Percentiles rank a stretch among this genome's conserved stretches.
Evolutionary conservation across 73 alveolate species (phyloP).

Genomic region (Vitrella brassicaformis): DNA sequence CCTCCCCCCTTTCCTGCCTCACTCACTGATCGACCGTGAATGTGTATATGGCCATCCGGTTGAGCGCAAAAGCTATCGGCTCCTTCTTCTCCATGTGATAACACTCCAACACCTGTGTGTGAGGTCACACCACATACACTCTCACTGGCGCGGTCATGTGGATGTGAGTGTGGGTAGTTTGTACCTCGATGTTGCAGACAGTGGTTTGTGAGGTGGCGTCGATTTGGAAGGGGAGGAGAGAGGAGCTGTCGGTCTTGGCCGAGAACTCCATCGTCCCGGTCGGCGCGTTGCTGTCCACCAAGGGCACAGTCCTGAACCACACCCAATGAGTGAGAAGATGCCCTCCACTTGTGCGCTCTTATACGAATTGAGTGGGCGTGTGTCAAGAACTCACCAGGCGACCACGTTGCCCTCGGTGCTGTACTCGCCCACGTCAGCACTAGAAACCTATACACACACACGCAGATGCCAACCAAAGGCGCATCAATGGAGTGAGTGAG

Average conservation of each 20-base stretch:
- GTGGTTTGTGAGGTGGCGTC: not conserved
- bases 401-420: not conserved
- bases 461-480: no score
- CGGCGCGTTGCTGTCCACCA: not conserved
- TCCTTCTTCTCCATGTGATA: not conserved
- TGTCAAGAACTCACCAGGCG: not conserved
- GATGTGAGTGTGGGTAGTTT: no score
- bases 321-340: no score
- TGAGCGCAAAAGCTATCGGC: not conserved
- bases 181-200: no score
- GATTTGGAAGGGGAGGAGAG: not conserved
- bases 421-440: no score
- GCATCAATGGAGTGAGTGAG: no score
- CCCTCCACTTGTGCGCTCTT: no score
- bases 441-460: no score
- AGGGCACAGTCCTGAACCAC: not conserved
- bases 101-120: not conserved
- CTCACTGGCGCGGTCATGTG: no score
- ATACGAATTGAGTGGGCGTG: no score
- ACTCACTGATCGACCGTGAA: not conserved
- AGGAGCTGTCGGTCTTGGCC: not conserved
- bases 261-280: not conserved
- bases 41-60: not conserved
- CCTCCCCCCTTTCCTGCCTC: no score
- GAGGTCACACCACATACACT: not conserved